A percentile compares a stretch with the other conserved stretches of the same genome.
Conservation (phyloP, 352 stramenopile species). For the Phytophthora chlamydospora region DNA sequence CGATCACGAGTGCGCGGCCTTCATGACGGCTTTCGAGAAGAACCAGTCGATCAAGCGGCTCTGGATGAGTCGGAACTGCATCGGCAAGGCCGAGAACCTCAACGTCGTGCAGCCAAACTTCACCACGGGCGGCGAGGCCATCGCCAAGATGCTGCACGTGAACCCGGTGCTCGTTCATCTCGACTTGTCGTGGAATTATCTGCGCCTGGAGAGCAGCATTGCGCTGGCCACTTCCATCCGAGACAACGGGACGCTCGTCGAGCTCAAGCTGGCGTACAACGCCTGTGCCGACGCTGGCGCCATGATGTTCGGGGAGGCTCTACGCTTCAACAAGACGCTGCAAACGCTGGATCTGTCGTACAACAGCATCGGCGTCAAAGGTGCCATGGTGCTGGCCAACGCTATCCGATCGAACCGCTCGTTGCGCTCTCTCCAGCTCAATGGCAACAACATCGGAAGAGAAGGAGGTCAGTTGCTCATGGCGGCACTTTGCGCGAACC, state of each 20-base stretch:
- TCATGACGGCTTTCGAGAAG: constrained; percentile 84
- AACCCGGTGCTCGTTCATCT: constrained; percentile 82
- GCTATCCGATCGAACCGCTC: constrained; percentile 64
- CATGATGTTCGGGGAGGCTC: constrained; percentile 77
- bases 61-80: constrained; percentile 84
- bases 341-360: constrained; percentile 75
- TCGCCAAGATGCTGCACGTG: constrained; percentile 85
- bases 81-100: constrained; percentile 87
- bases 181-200: constrained; percentile 91
- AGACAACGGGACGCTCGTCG: constrained; percentile 66
- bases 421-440: constrained; percentile 68
- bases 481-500: constrained; percentile 67
- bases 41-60: constrained; percentile 81
- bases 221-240: constrained; percentile 66
- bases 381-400: constrained; percentile 72
- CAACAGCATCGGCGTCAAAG: constrained; percentile 81
- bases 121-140: constrained; percentile 86
- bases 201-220: constrained; percentile 81
- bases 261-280: constrained; percentile 83
- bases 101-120: constrained; percentile 90
- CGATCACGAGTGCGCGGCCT: constrained; percentile 83
- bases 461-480: constrained; percentile 77
- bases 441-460: constrained; percentile 76
- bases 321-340: constrained; percentile 67
- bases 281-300: constrained; percentile 72